These are phyloP conservation scores for Tricholoma sp. DNA, from an alignment of 768 basidiomycete genomes.

Conservation along the genomic window DNA sequence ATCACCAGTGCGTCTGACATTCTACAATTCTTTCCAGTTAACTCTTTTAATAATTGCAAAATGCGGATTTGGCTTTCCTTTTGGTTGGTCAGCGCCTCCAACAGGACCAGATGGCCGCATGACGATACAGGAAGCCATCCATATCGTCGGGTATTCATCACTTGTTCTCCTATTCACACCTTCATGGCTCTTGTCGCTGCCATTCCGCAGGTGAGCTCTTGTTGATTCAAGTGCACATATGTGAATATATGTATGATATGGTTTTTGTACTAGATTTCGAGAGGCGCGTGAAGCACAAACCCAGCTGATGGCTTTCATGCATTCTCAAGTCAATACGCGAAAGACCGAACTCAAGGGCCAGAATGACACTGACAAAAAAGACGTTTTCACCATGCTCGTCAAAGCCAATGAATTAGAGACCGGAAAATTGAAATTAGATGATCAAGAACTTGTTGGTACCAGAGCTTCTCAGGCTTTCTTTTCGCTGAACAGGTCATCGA, in stretches of 20 bases:
- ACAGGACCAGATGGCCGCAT: constrained; percentile 30
- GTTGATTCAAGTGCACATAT: not conserved
- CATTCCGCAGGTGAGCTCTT: constrained; percentile 26
- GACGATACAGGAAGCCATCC: constrained; percentile 33
- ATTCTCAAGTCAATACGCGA: constrained; percentile 27
- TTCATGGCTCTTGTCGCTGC: constrained; percentile 33
- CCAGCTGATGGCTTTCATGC: constrained; percentile 33
- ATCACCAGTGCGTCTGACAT: not conserved
- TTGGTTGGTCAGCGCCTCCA: constrained; percentile 36
- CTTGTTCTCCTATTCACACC: constrained; percentile 24
- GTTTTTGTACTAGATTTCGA: constrained; percentile 18
- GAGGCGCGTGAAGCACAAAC: constrained; percentile 23
- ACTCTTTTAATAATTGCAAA: constrained; percentile 38
- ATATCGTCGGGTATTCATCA: constrained; percentile 25
- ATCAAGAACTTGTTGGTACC: constrained; percentile 33
- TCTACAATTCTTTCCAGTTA: constrained; percentile 20
- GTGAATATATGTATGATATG: not conserved
- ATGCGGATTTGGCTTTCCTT: constrained; percentile 43
- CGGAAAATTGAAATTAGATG: constrained; percentile 32
- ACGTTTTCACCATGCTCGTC: constrained; percentile 40
- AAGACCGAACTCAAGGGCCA: constrained; percentile 23
- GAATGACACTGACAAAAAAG: constrained; percentile 11
- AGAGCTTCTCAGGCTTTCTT: not conserved
- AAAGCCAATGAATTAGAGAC: constrained; percentile 41
- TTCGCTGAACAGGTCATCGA: not conserved